Evolutionary conservation across 2,329 filamentous ascomycete genomes (phyloP).

Genomic region (Hypoxylon sp.): DNA sequence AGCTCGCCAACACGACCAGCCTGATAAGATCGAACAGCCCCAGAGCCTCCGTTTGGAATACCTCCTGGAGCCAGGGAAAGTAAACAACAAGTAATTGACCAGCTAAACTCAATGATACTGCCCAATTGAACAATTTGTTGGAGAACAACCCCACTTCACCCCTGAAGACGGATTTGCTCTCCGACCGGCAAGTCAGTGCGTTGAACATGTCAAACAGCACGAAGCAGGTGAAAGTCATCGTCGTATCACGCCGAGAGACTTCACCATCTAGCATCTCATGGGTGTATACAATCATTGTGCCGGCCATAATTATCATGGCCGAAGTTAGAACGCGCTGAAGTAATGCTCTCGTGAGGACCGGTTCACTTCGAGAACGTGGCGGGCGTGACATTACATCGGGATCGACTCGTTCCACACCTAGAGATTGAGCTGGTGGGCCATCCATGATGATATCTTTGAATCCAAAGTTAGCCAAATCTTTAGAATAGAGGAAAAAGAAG

Average conservation of each 20-base stretch:
- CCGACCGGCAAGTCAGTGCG: constrained; percentile 91
- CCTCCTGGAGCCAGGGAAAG: constrained; percentile 90
- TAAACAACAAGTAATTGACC: constrained; percentile 95
- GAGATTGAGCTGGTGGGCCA: constrained; percentile 94
- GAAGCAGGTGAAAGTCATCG: constrained; percentile 99
- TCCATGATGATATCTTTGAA: constrained; percentile 97
- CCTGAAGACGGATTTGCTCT: constrained; percentile 87
- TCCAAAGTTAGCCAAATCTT: constrained; percentile 42
- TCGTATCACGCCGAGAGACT: constrained; percentile 94
- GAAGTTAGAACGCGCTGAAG: constrained; percentile 89
- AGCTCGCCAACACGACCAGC: constrained; percentile 83
- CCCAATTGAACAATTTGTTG: constrained; percentile 97
- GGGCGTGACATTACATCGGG: constrained; percentile 93
- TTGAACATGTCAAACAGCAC: constrained; percentile 99
- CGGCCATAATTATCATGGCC: constrained; percentile 89
- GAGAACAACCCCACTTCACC: constrained; percentile 87
- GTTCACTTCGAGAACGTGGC: constrained; percentile 85
- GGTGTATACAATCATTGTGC: constrained; percentile 91
- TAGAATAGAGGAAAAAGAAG: not conserved
- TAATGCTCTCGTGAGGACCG: constrained; percentile 88
- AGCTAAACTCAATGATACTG: constrained; percentile 85
- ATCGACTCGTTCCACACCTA: constrained; percentile 95
- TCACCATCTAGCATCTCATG: constrained; percentile 90
- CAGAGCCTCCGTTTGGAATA: constrained; percentile 96
- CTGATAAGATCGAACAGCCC: constrained; percentile 79